Evolutionary conservation across 805 yeast species (phyloP), one percentile per base, ranked within the genome.

Genomic region (Starmerella bacillaris): DNA sequence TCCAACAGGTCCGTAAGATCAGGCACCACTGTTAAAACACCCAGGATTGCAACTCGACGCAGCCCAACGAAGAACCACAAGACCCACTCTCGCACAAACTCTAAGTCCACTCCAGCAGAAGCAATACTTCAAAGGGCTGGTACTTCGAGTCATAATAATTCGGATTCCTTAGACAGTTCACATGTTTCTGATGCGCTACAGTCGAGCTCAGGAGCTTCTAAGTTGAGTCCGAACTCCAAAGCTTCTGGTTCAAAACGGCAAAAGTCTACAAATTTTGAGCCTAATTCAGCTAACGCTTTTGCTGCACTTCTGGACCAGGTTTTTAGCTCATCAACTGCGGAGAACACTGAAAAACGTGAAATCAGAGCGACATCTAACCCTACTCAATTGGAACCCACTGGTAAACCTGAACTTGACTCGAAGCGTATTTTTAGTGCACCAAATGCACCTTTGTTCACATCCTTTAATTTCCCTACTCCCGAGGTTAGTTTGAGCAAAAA

Each of bases 241-340:
- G n/a, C n/a, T n/a, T n/a, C n/a, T n/a, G n/a, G n/a, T n/a, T n/a
- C n/a, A n/a, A n/a, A n/a, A n/a, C n/a, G n/a, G n/a, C n/a, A n/a
- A n/a, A n/a, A n/a, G n/a, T n/a, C n/a, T n/a, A n/a, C n/a, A n/a
- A n/a, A n/a, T n/a, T n/a, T n/a, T n/a, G n/a, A n/a, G n/a, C n/a
- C n/a, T n/a, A 26, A 8, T 26, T 14, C 29, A 7, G 29, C 48
- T 15, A 41, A 39, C n/a, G 47, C 44, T 29, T 51, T 53, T 34
- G 57, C 55, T 2, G 47, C 46, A n/a, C 36, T 52, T 26, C 45
- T 52, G 9, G 57, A 54, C 31, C 48, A 47, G 31, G 57, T 55
- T 1, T 53, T 53, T 34, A 45, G 44, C 19, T 24, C 22, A 18
- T 24, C 24, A 14, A 28, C 17, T 12, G 22, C 12, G 19, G 26